Evolutionary conservation across 2,329 filamentous ascomycete species (phyloP), one percentile per base, ranked within the genome.

Genomic region (Hymenoscyphus salicellus): DNA sequence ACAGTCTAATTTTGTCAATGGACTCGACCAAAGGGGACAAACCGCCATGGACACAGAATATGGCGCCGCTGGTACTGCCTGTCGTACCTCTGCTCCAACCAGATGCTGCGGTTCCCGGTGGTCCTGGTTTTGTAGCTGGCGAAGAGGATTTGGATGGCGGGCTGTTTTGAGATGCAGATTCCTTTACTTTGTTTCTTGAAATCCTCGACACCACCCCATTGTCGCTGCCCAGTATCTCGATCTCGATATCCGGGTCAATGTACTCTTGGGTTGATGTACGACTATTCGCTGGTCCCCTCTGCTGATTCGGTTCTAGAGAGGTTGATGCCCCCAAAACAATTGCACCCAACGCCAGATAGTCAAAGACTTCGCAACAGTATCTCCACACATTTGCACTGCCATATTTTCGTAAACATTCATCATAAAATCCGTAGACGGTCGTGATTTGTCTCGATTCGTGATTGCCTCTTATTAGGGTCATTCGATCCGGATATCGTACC

Each of bases 361-460:
- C 94, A 76, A 99, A 99, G 3, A 98, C 91, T 73, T 99, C 95
- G 79, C 93, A 97, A 81, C 93, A 99, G 76, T 97, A 94, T 62
- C 92, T 86, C 94, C 94, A 98, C 1, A 98, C 94, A 73, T 97
- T 98, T 43, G 94, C 93, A 75, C 90, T 96, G 66, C 94, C 94
- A 75, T 98, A 98, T 79, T 98, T 98, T 62, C 94, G 85, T 68
- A 97, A 83, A 74, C 94, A 98, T 80, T 98, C 94, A 75, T 98
- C 94, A 80, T 98, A 98, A 81, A 98, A 98, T 68, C 94, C 94
- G 77, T 98, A 98, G 16, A 98, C 94, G 5, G 92, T 96, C 26
- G 94, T 98, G 70, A 98, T 98, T 78, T 98, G 94, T 65, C 94
- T 88, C 55, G 93, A 97, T 79, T 98, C 94, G 81, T 97, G 93